These are phyloP conservation scores for Cicer arietinum DNA, from an alignment of 306 rosid species.

Conservation along the genomic window DNA sequence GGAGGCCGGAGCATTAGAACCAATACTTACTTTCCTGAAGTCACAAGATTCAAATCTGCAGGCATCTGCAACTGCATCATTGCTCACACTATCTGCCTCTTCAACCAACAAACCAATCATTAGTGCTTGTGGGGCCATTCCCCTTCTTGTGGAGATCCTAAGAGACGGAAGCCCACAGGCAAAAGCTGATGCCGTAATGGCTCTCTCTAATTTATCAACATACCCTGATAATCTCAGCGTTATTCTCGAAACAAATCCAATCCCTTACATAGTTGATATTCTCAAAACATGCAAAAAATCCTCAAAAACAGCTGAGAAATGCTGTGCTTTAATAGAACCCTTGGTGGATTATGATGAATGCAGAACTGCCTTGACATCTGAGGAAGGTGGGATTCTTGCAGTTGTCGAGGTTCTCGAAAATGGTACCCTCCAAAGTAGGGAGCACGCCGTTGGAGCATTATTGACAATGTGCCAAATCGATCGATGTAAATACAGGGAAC, in stretches of 20 bases:
- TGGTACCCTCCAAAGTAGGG: constrained; percentile 85
- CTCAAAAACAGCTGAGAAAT: constrained; percentile 89
- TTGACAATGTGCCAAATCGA: constrained; percentile 87
- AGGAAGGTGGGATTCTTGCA: constrained; percentile 94
- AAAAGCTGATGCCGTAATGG: constrained; percentile 90
- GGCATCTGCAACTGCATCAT: constrained; percentile 81
- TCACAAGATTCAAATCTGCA: constrained; percentile 69
- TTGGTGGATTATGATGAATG: constrained; percentile 73
- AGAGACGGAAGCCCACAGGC: constrained; percentile 81
- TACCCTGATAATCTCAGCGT: constrained; percentile 58
- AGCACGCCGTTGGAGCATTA: constrained; percentile 84
- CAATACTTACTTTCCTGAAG: constrained; percentile 74
- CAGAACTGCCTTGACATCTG: constrained; percentile 74
- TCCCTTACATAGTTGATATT: constrained; percentile 65
- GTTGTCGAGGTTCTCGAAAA: constrained; percentile 91
- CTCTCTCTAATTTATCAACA: constrained; percentile 93
- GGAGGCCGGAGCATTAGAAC: constrained; percentile 90
- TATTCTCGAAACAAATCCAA: constrained; percentile 70
- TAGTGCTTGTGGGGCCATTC: constrained; percentile 81
- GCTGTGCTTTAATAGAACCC: constrained; percentile 87
- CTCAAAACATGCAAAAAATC: constrained; percentile 81
- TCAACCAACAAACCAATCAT: constrained; percentile 80
- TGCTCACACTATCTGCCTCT: constrained; percentile 94
- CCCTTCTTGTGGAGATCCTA: constrained; percentile 83
- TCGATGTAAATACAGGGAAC: constrained; percentile 84